Evolutionary conservation across 257 asterid species (phyloP).

Genomic region (Nicotiana otophora): DNA sequence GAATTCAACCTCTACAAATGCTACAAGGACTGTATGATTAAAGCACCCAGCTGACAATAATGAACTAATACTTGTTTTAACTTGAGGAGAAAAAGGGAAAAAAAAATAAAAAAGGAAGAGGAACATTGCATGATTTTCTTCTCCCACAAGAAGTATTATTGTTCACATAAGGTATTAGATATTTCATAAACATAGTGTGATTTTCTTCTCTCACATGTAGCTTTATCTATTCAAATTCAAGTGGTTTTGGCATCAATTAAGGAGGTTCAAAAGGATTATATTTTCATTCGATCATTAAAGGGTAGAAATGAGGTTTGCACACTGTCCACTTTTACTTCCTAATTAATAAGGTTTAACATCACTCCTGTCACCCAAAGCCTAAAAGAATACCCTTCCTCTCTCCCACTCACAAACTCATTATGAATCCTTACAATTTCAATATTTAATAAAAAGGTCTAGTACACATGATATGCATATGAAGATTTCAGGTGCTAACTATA

Average conservation of each 20-base stretch:
- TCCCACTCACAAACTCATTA: background rate
- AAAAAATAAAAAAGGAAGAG: background rate
- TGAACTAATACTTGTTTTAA: background rate
- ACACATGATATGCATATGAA: background rate
- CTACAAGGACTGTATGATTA: too few relatives aligned
- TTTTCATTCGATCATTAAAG: background rate
- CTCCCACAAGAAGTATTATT: background rate
- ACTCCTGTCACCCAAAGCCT: background rate
- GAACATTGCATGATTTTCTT: background rate
- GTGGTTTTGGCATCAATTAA: too few relatives aligned
- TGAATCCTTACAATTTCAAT: background rate
- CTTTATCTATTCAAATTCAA: too few relatives aligned
- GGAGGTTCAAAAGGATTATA: too few relatives aligned
- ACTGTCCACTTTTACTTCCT: background rate
- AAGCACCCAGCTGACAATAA: too few relatives aligned
- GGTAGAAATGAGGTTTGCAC: background rate
- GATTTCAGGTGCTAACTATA: background rate
- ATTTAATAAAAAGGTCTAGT: background rate
- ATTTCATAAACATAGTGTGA: too few relatives aligned
- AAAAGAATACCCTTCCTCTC: too few relatives aligned
- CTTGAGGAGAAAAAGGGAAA: background rate
- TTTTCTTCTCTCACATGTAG: too few relatives aligned
- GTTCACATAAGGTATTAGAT: background rate
- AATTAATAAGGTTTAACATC: background rate
- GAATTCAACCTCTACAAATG: too few relatives aligned